phyloP scores from a whole-genome alignment of 2,329 filamentous ascomycete genomes.

The Epichloe scottii region DNA sequence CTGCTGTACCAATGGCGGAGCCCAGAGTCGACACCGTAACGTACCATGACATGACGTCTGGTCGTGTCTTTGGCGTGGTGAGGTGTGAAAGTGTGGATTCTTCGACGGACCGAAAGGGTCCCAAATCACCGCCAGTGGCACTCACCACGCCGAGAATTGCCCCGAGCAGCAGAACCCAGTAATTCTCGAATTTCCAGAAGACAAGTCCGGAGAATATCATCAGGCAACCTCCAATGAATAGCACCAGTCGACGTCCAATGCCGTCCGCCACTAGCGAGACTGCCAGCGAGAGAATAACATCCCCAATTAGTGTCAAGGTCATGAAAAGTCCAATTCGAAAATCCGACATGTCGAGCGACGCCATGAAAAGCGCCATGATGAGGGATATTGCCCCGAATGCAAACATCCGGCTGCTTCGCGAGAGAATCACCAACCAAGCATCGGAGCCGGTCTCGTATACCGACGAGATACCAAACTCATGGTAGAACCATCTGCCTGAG shows the following conservation, averaged over 20 bases:
- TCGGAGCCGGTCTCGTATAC: no score
- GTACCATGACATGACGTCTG: conserved; percentile 57
- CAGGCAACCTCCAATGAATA: conserved; percentile 37
- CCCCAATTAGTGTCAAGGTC: conserved; percentile 48
- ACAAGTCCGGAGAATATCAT: conserved; percentile 44
- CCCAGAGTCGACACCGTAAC: no score
- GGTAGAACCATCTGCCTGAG: no score
- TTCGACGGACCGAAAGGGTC: conserved; percentile 54
- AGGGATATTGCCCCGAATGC: conserved; percentile 50
- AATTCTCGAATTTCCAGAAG: conserved; percentile 43
- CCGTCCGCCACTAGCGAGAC: conserved; percentile 47
- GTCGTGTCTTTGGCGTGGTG: conserved; percentile 37
- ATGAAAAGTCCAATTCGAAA: conserved; percentile 51
- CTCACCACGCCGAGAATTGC: conserved; percentile 50
- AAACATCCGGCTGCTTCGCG: no score
- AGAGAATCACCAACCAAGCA: no score
- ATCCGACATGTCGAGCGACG: conserved; percentile 41
- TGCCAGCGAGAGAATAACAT: conserved; percentile 44
- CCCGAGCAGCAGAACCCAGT: conserved; percentile 44
- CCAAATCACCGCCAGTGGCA: conserved; percentile 52
- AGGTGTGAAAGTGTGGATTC: conserved; percentile 52
- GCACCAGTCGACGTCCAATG: conserved; percentile 41
- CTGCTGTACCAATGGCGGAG: conserved; percentile 41
- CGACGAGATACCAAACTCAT: no score
- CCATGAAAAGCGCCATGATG: conserved; percentile 49